A percentile compares a stretch with the other conserved stretches of the same genome.
These are phyloP conservation scores for Rhizopogon roseolus DNA, from an alignment of 768 basidiomycete species.

Conservation along the genomic window DNA sequence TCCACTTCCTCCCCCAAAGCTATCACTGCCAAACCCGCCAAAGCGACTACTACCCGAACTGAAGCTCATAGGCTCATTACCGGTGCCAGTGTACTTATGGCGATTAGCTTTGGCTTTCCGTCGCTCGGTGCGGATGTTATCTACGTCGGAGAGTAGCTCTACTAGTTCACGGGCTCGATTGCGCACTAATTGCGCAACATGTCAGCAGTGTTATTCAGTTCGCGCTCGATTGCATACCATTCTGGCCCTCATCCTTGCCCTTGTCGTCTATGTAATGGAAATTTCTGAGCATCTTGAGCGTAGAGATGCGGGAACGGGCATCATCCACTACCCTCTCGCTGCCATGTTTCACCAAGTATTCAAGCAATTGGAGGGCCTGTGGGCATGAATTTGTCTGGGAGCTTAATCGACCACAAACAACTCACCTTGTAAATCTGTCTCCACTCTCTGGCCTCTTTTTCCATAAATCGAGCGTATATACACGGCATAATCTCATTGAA, in stretches of 20 bases:
- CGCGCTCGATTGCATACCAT: constrained; percentile 49
- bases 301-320: constrained; percentile 89
- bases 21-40: constrained; percentile 69
- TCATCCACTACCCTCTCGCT: constrained; percentile 98
- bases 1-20: constrained; percentile 21
- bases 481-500: constrained; percentile 99
- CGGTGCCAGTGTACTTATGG: constrained; percentile 83
- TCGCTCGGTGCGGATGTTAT: constrained; percentile 82
- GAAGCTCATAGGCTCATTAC: constrained; percentile 77
- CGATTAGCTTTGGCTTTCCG: constrained; percentile 90
- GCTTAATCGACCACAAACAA: neutral
- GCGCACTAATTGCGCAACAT: constrained; percentile 57
- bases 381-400: constrained; percentile 1
- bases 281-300: constrained; percentile 94
- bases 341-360: constrained; percentile 96
- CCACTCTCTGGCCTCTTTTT: constrained; percentile 98
- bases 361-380: constrained; percentile 87
- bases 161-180: constrained; percentile 91
- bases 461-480: constrained; percentile 93
- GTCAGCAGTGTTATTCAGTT: neutral
- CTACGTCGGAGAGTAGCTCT: constrained; percentile 88
- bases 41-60: constrained; percentile 51
- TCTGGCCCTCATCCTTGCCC: constrained; percentile 97
- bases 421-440: constrained; percentile 95
- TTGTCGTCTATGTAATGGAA: constrained; percentile 99